Conservation (phyloP, 2,329 filamentous ascomycete species). For the Monilinia laxa region DNA sequence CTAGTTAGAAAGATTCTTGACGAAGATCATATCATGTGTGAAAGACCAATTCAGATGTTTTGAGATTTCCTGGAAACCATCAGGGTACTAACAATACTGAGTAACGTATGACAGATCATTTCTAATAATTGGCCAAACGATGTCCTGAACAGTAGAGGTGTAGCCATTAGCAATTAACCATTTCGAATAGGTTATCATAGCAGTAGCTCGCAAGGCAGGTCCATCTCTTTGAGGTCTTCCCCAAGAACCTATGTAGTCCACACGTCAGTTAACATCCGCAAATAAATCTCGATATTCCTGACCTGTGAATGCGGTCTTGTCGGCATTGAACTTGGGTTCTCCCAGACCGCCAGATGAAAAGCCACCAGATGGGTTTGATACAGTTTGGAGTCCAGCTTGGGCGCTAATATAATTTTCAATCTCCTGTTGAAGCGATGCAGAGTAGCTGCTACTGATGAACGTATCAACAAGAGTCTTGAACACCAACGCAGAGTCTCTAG, state of each 20-base stretch:
- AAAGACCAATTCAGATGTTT: not conserved
- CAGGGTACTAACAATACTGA: slow-evolving; percentile 58
- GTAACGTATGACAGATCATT: slow-evolving; percentile 76
- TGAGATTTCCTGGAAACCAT: too few relatives aligned
- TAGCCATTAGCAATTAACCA: slow-evolving; percentile 67
- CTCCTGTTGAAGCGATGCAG: slow-evolving; percentile 46
- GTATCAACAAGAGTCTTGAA: slow-evolving; percentile 68
- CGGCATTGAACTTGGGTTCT: slow-evolving; percentile 71
- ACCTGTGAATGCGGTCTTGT: slow-evolving; percentile 61
- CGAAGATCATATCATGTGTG: not conserved
- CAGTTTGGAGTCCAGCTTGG: slow-evolving; percentile 57
- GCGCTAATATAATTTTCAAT: slow-evolving; percentile 68
- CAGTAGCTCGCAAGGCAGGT: slow-evolving; percentile 71
- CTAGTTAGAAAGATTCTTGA: slow-evolving; percentile 9
- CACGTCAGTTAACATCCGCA: not conserved
- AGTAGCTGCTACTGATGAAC: slow-evolving; percentile 55
- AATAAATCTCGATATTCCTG: not conserved
- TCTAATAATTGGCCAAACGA: slow-evolving; percentile 70
- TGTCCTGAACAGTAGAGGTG: slow-evolving; percentile 45
- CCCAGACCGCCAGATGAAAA: slow-evolving; percentile 56
- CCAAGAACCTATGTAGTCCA: slow-evolving; percentile 49
- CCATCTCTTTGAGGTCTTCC: slow-evolving; percentile 79
- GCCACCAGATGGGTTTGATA: slow-evolving; percentile 55
- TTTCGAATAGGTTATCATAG: slow-evolving; percentile 69
- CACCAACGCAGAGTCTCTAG: slow-evolving; percentile 68